phyloP scores from a whole-genome alignment of 306 rosid genomes.

The Delonix regia region DNA sequence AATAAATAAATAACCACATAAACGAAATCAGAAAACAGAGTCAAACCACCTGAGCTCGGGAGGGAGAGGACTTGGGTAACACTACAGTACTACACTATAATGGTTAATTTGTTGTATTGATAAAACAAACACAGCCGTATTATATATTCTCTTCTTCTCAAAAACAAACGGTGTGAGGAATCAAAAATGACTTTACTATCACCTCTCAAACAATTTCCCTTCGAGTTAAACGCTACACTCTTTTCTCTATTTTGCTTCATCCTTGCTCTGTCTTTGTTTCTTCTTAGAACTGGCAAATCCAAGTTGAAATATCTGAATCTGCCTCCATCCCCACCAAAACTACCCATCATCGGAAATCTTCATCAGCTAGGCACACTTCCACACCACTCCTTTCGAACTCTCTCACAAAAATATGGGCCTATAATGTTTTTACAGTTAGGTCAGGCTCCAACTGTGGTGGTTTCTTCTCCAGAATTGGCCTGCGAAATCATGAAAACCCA shows the following conservation, averaged over 20 bases:
- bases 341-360: not conserved
- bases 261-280: not conserved
- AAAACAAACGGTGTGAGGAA: not conserved
- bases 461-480: conserved; percentile 39
- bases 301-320: not conserved
- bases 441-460: conserved; percentile 35
- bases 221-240: not conserved
- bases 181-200: not conserved
- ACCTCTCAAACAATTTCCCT: not conserved
- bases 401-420: not conserved
- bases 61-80: no score
- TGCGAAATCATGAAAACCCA: conserved; percentile 29
- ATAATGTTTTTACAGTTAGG: not conserved
- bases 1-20: no score
- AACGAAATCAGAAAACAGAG: no score
- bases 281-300: not conserved
- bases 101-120: no score
- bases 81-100: no score
- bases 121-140: not conserved
- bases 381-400: not conserved
- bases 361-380: not conserved
- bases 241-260: not conserved
- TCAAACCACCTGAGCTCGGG: no score
- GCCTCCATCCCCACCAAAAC: not conserved
- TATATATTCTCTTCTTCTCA: not conserved